A percentile compares a stretch with the other conserved stretches of the same genome.
These are phyloP conservation scores for Vitis cinerea DNA, from an alignment of 164 flowering plant species.

Conservation along the genomic window DNA sequence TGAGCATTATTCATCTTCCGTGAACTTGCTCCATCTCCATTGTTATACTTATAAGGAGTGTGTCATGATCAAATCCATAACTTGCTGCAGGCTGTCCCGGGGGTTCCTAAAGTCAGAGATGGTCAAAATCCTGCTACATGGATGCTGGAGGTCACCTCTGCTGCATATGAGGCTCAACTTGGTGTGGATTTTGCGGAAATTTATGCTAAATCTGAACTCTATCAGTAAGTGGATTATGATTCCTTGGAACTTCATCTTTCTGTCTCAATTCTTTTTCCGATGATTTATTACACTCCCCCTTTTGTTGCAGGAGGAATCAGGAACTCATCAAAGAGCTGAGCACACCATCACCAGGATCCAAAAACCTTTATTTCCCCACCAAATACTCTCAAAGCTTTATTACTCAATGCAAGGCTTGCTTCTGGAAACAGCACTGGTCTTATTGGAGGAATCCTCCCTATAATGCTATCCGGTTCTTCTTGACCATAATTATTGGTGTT, in stretches of 20 bases:
- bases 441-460: slow-evolving; percentile 39
- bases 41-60: no score
- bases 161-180: slow-evolving; percentile 27
- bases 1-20: slow-evolving; percentile 17
- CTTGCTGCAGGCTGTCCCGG: slow-evolving; percentile 24
- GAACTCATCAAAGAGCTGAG: slow-evolving; percentile 36
- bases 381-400: slow-evolving; percentile 34
- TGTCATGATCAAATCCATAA: no score
- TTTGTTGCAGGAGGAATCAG: slow-evolving; percentile 29
- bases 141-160: slow-evolving; percentile 35
- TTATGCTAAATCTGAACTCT: slow-evolving; percentile 30
- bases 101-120: slow-evolving; percentile 29
- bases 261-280: no score
- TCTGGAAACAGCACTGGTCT: slow-evolving; percentile 37
- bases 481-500: slow-evolving; percentile 19
- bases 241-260: neutral
- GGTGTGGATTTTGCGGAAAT: slow-evolving; percentile 32
- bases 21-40: neutral
- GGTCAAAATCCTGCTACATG: slow-evolving; percentile 45
- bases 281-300: neutral
- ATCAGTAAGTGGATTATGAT: slow-evolving; percentile 20
- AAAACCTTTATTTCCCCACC: slow-evolving; percentile 38
- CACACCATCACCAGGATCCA: slow-evolving; percentile 31
- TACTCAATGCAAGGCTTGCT: slow-evolving; percentile 37
- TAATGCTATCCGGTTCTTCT: slow-evolving; percentile 30